phyloP scores from a whole-genome alignment of 257 asterid genomes.

The Phtheirospermum japonicum region DNA sequence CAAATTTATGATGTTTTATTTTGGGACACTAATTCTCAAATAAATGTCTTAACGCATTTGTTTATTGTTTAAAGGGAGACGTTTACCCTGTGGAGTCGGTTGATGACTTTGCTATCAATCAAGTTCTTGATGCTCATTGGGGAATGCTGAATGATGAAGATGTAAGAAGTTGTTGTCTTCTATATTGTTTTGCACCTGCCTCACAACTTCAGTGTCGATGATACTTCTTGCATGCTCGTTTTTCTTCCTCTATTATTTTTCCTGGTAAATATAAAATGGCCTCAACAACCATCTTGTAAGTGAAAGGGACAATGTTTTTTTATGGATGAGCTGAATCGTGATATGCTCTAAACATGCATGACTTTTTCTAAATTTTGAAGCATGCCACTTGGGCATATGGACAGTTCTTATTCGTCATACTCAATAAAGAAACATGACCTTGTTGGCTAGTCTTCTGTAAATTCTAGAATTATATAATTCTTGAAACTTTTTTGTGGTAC shows the following conservation, averaged over 20 bases:
- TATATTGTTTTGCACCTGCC: conserved; percentile 3
- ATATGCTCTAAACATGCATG: conserved; percentile 16
- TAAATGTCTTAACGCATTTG: conserved; percentile 27
- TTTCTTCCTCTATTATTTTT: no score
- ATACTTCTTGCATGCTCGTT: conserved; percentile 5
- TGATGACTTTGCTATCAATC: conserved; percentile 49
- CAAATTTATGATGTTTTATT: conserved; percentile 6
- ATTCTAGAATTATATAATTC: conserved; percentile 17
- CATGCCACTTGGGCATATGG: conserved; percentile 7
- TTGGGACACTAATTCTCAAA: conserved; percentile 6
- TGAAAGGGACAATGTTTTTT: conserved; percentile 1
- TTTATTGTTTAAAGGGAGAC: conserved; percentile 71
- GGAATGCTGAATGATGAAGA: conserved; percentile 90
- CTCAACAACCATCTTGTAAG: conserved; percentile 2
- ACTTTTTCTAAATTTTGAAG: conserved; percentile 11
- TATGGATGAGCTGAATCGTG: conserved; percentile 1
- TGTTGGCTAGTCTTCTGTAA: conserved; percentile 1
- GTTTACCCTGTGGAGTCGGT: conserved; percentile 86
- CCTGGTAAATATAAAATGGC: conserved; percentile 13
- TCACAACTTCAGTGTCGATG: conserved; percentile 5
- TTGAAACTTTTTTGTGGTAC: conserved; percentile 7
- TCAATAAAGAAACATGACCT: conserved; percentile 6
- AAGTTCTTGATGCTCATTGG: conserved; percentile 99
- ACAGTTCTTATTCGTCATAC: background rate
- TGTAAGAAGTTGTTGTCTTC: conserved; percentile 46